A percentile compares a stretch with the other conserved stretches of the same genome.
Conservation (phyloP, 2,329 filamentous ascomycete genomes). For the Magnaporthiopsis rhizophila region DNA sequence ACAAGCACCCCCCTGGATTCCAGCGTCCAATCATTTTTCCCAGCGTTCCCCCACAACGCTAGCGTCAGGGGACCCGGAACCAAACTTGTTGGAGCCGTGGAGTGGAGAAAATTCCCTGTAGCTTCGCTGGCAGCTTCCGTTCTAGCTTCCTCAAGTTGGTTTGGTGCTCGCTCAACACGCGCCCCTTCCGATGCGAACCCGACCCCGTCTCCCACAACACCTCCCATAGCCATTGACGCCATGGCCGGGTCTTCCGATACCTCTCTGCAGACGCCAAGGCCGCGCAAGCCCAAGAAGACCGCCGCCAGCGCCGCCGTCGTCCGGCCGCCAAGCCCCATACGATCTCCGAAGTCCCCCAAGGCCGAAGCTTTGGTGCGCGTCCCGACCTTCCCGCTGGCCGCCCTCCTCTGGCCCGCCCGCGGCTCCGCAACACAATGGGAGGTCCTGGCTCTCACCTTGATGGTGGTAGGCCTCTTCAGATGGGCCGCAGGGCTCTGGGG, state of each 20-base stretch:
- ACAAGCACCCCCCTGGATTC: conserved; percentile 2
- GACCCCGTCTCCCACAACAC: neutral
- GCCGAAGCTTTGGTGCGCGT: conserved; percentile 40
- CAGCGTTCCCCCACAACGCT: neutral
- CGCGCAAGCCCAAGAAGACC: conserved; percentile 46
- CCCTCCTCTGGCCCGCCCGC: conserved; percentile 90
- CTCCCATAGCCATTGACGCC: conserved; percentile 9
- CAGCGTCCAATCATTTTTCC: neutral
- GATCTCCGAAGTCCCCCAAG: conserved; percentile 17
- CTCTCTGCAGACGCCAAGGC: conserved; percentile 49
- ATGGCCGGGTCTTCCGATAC: conserved; percentile 40
- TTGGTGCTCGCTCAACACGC: neutral
- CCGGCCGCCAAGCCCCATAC: neutral
- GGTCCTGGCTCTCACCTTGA: conserved; percentile 76
- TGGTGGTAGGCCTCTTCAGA: conserved; percentile 83
- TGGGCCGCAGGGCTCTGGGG: conserved; percentile 92
- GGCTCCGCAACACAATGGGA: conserved; percentile 86
- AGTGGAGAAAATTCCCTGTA: neutral
- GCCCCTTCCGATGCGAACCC: neutral
- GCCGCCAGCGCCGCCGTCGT: conserved; percentile 26
- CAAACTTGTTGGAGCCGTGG: neutral
- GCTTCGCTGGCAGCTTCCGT: neutral
- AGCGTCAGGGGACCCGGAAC: neutral
- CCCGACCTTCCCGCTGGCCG: conserved; percentile 81
- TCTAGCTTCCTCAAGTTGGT: neutral